A percentile compares a stretch with the other conserved stretches of the same genome.
These are phyloP conservation scores for Crassisporium funariophilum DNA, from an alignment of 768 basidiomycete genomes.

Conservation along the genomic window DNA sequence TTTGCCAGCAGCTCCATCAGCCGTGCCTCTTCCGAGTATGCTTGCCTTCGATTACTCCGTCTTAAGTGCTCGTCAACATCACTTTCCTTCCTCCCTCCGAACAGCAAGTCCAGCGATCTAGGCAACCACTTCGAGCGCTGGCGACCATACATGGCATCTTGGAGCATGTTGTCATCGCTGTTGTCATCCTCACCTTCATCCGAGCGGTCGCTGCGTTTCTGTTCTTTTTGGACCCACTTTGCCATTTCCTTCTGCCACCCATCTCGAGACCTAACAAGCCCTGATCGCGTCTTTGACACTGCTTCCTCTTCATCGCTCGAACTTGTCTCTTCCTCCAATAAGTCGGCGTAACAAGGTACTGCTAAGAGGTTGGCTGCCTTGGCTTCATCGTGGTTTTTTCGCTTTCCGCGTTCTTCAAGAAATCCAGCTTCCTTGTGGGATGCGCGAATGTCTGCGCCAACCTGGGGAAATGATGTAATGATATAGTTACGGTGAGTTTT, in stretches of 20 bases:
- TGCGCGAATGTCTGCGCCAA: constrained; percentile 23
- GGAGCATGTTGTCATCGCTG: constrained; percentile 8
- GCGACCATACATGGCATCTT: constrained; percentile 3
- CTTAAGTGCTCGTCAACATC: constrained; percentile 11
- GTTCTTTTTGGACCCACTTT: constrained; percentile 19
- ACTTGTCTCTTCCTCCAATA: constrained; percentile 8
- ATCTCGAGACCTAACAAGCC: constrained; percentile 15
- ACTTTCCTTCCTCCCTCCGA: constrained; percentile 17
- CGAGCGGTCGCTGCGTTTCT: neutral
- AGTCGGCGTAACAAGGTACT: constrained; percentile 23
- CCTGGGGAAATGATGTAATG: constrained; percentile 9
- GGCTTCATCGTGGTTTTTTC: constrained; percentile 19
- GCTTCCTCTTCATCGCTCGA: constrained; percentile 5
- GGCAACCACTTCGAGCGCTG: constrained; percentile 20
- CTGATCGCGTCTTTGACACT: neutral
- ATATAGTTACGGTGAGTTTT: constrained; percentile 3
- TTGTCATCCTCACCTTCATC: no score
- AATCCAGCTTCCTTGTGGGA: constrained; percentile 18
- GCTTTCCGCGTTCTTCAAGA: constrained; percentile 12
- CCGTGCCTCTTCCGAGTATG: constrained; percentile 18
- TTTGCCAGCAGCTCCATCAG: constrained; percentile 26
- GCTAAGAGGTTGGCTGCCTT: constrained; percentile 15
- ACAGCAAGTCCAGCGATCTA: constrained; percentile 15
- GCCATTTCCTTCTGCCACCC: constrained; percentile 22
- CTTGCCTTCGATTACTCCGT: constrained; percentile 2